These are phyloP conservation scores for Dorcoceras hygrometricum DNA, from an alignment of 257 asterid species.

Conservation along the genomic window DNA sequence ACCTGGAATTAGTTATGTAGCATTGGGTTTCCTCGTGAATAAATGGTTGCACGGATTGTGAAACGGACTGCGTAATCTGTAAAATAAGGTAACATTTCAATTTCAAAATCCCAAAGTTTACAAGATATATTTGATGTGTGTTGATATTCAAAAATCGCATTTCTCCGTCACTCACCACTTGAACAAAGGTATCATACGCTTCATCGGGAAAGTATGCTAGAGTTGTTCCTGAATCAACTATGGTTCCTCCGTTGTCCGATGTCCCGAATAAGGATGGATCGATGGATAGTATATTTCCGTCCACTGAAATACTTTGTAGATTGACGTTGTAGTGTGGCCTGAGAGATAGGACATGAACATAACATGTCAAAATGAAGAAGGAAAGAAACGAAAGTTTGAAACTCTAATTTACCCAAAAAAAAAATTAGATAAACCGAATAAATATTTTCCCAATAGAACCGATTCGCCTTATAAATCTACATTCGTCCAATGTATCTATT, in stretches of 20 bases:
- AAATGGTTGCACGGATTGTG: conserved; percentile 59
- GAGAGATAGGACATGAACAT: conserved; percentile 9
- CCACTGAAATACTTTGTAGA: conserved; percentile 76
- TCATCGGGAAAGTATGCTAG: conserved; percentile 88
- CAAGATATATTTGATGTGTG: not conserved
- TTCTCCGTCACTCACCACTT: conserved; percentile 52
- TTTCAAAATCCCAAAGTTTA: not conserved
- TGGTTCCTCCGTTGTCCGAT: conserved; percentile 68
- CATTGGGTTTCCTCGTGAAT: conserved; percentile 67
- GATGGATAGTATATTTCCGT: conserved; percentile 75
- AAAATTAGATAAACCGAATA: no score
- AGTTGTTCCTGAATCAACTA: conserved; percentile 95
- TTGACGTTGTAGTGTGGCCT: conserved; percentile 94
- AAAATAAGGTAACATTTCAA: conserved; percentile 5
- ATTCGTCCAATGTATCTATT: no score
- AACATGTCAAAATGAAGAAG: not conserved
- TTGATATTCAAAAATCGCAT: not conserved
- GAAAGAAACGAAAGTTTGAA: no score
- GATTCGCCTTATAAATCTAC: no score
- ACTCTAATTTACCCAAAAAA: no score
- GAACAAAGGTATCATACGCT: conserved; percentile 73
- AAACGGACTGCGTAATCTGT: conserved; percentile 68
- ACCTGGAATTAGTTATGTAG: conserved; percentile 81
- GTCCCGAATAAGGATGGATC: conserved; percentile 69
- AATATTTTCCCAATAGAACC: no score